phyloP scores from a whole-genome alignment of 1,139 yeast species.

The Pneumocystis carinii region DNA sequence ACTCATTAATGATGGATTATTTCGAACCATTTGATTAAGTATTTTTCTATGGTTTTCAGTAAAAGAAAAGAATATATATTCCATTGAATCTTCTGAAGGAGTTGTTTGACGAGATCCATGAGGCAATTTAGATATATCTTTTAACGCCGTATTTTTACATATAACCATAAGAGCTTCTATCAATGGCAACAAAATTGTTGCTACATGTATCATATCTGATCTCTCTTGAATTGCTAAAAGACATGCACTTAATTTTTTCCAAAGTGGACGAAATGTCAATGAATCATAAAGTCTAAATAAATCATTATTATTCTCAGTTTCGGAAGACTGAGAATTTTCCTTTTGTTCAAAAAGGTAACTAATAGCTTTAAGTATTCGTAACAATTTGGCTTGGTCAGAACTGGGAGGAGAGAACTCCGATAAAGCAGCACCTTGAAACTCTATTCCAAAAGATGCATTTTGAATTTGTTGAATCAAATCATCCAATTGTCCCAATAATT shows the following conservation, averaged over 20 bases:
- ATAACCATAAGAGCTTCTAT: conserved; percentile 93
- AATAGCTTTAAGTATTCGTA: conserved; percentile 74
- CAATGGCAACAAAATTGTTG: conserved; percentile 69
- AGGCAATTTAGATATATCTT: conserved; percentile 33
- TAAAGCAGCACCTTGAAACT: conserved; percentile 40
- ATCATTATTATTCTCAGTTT: conserved; percentile 27
- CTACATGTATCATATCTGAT: conserved; percentile 43
- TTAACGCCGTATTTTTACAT: conserved; percentile 70
- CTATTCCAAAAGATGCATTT: conserved; percentile 28
- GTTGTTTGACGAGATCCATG: not conserved
- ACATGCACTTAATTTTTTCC: conserved; percentile 79
- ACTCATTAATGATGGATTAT: conserved; percentile 85
- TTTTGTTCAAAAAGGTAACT: conserved; percentile 58
- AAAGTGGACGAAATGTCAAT: conserved; percentile 59
- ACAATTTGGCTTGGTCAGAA: conserved; percentile 74
- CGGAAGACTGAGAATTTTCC: conserved; percentile 11
- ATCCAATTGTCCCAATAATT: conserved; percentile 43
- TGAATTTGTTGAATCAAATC: conserved; percentile 36
- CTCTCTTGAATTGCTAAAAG: conserved; percentile 34
- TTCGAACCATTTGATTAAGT: conserved; percentile 80
- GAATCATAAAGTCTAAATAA: conserved; percentile 38
- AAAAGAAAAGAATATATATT: conserved; percentile 65
- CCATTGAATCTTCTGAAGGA: conserved; percentile 47
- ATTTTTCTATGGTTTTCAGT: conserved; percentile 84
- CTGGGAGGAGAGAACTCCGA: conserved; percentile 63